These are phyloP conservation scores for Stachybotrys echinatus DNA, from an alignment of 2,329 filamentous ascomycete species.

Conservation along the genomic window DNA sequence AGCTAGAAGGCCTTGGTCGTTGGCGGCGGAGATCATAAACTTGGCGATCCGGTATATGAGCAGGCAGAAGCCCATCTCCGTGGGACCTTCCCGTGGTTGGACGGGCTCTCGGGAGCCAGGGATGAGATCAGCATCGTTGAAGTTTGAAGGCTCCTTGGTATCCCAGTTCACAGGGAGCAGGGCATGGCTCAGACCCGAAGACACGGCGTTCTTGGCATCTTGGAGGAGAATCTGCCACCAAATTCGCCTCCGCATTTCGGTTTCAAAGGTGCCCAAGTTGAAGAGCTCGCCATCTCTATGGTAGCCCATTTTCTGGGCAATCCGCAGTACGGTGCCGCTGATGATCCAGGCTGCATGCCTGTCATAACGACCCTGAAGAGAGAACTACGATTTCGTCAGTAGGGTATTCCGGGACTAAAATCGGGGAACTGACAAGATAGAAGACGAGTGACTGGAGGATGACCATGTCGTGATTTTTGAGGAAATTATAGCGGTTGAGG, in stretches of 20 bases:
- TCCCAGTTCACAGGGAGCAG: conserved; percentile 49
- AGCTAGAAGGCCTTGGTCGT: conserved; percentile 33
- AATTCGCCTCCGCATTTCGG: conserved; percentile 61
- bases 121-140: conserved; percentile 55
- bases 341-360: conserved; percentile 56
- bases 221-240: conserved; percentile 62
- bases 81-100: conserved; percentile 48
- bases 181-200: conserved; percentile 51
- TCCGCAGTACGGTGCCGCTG: conserved; percentile 55
- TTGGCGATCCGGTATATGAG: conserved; percentile 44
- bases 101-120: conserved; percentile 47
- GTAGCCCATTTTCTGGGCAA: conserved; percentile 63
- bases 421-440: conserved; percentile 40
- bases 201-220: conserved; percentile 51
- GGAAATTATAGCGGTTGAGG: conserved; percentile 49
- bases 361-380: conserved; percentile 53
- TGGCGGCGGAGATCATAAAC: conserved; percentile 40
- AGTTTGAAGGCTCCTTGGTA: conserved; percentile 49
- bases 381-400: conserved; percentile 33
- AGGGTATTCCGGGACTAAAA: conserved; percentile 1
- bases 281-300: conserved; percentile 56
- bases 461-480: conserved; percentile 52
- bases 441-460: conserved; percentile 55
- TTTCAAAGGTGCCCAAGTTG: conserved; percentile 56
- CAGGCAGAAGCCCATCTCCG: conserved; percentile 55